These are phyloP conservation scores for Chlorella vulgaris DNA, from an alignment of 139 green algal genomes.

Conservation along the genomic window DNA sequence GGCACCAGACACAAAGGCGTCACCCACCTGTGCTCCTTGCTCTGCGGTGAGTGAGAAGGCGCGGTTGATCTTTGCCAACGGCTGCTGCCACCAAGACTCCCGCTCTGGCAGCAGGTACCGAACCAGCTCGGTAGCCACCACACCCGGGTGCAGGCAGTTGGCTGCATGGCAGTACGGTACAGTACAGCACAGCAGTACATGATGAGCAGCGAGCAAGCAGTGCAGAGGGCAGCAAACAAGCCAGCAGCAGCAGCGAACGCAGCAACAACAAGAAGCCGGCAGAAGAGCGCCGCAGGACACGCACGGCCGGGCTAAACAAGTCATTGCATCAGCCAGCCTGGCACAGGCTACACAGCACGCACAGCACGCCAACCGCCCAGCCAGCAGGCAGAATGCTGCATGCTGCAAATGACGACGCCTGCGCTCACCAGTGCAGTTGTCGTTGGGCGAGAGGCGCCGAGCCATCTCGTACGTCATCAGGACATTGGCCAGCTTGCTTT, in stretches of 20 bases:
- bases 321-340: too few species aligned
- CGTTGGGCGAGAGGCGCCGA: slow-evolving; percentile 40
- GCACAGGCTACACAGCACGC: too few species aligned
- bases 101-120: slow-evolving; percentile 28
- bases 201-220: neutral
- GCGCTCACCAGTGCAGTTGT: slow-evolving; percentile 11
- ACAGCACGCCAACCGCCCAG: too few species aligned
- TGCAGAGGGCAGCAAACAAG: too few species aligned
- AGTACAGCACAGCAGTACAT: neutral
- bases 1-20: too few species aligned
- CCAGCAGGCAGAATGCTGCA: too few species aligned
- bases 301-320: too few species aligned
- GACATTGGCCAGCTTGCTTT: slow-evolving; percentile 92
- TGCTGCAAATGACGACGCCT: too few species aligned
- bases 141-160: slow-evolving; percentile 85
- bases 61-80: slow-evolving; percentile 35
- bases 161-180: slow-evolving; percentile 34
- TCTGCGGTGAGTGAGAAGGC: slow-evolving; percentile 36
- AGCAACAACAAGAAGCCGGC: too few species aligned
- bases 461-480: slow-evolving; percentile 89
- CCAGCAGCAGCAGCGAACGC: too few species aligned
- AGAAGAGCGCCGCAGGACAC: too few species aligned
- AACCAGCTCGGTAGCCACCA: slow-evolving; percentile 83
- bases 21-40: slow-evolving; percentile 25
- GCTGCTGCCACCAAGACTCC: slow-evolving; percentile 43